Base-by-base conservation (phyloP, 345 rosid genomes). In the Populus euphratica region DNA sequence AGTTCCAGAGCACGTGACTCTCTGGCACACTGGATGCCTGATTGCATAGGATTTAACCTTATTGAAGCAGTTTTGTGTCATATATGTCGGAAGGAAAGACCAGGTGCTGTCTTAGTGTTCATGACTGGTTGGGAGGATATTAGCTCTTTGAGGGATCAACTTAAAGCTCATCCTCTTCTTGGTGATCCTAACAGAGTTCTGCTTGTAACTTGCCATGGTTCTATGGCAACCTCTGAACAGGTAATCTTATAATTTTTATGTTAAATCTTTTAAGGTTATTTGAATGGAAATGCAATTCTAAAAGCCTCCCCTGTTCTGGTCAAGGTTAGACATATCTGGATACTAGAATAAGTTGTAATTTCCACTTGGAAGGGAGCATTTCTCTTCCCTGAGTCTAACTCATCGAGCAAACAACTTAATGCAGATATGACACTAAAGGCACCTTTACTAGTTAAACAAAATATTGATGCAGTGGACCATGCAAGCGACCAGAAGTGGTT, bases 121-220 rank as follows among this genome's bases (percentile, higher is more conserved):
- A 89, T 96, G 93, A 96, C 99, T 81, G 99, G 99, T 36, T 96
- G 99, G 99, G 99, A 93, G 78, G 99, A 96, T 85, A 96, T 93
- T 81, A 96, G 91, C 83, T 89, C 90, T 75, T 83, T 96, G 75
- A 91, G 90, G 78, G 99, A 96, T 83, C 98, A 96, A 86, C 87
- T 96, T 67, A 92, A 92, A 84, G 94, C 98, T 70, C 98, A 96
- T 88, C 99, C 98, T 31, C 98, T 96, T 82, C 64, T 96, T 50
- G 99, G 98, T 68, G 99, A 96, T 84, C 99, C 99, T 66, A 96
- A 92, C 83, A 91, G 99, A 84, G 93, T 96, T 75, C 84, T 92
- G 78, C 91, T 96, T 76, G 76, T 93, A 75, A 88, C 93, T 68
- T 96, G 99, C 68, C 99, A 96, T 78, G 99, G 99, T 83, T 96